Evolutionary conservation across 2,329 filamentous ascomycete species (phyloP), one percentile per base, ranked within the genome.

Genomic region (Teratosphaeria gauchensis): DNA sequence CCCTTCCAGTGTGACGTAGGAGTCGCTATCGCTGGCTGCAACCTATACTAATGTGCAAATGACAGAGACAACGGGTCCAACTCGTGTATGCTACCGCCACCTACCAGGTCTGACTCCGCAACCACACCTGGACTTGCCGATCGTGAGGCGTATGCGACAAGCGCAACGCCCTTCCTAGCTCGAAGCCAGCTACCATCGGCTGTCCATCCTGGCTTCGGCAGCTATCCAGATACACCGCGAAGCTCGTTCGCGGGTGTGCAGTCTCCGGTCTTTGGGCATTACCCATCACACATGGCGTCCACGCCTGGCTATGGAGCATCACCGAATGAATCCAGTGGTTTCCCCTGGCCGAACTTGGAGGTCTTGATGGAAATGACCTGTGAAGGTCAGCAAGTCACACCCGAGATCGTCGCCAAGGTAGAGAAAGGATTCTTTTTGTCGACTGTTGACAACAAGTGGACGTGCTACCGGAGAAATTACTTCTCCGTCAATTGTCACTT

Each of bases 381-480:
- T 66, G 77, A 89, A 54, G 76, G 78, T 2, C 69, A 74, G 2
- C 76, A 78, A 0, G 80, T 94, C 64, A 86, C 85, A 63, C 81
- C 88, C 21, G 86, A 89, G 14, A 89, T 96, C 63, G 80, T 86
- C 32, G 89, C 89, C 38, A 87, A 84, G 66, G 90, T 95, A 60
- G 89, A 95, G 72, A 95, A 95, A 67, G 91, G 91, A 0, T 95
- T 95, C 75, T 95, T 96, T 71, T 77, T 85, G 55, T 77, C 77
- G 38, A 82, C 82, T 3, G 58, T 64, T 16, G 91, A 95, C 58
- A 80, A 83, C 19, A 89, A 92, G 66, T 96, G 90, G 90, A 96
- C 91, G 0, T 95, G 91, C 75, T 96, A 96, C 71, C 82, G 91
- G 35, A 82, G 92, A 51, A 96, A 96, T 72, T 96, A 96, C 74